Percentiles rank a stretch among this genome's conserved stretches.
These are phyloP conservation scores for Grosmannia huntii DNA, from an alignment of 2,329 filamentous ascomycete species.

Conservation along the genomic window DNA sequence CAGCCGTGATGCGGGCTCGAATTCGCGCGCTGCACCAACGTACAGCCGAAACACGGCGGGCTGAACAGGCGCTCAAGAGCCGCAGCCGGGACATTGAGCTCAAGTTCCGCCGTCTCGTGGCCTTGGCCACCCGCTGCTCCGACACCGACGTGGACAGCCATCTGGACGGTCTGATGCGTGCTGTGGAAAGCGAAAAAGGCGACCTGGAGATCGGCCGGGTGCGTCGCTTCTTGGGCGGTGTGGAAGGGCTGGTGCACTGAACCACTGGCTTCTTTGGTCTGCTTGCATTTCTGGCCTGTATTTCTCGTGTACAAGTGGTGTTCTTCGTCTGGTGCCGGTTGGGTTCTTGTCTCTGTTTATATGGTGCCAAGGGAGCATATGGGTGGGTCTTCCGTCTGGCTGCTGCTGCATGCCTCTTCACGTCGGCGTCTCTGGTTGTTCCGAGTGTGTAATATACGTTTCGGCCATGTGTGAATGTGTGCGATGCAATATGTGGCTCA, in stretches of 20 bases:
- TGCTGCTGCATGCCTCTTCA: neutral
- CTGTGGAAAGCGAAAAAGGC: slow-evolving; percentile 75
- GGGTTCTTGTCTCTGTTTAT: neutral
- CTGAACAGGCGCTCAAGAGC: slow-evolving; percentile 59
- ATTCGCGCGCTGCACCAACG: slow-evolving; percentile 58
- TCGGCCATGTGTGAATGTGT: neutral
- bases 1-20: slow-evolving; percentile 50
- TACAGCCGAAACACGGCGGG: slow-evolving; percentile 52
- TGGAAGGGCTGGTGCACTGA: slow-evolving; percentile 43
- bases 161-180: slow-evolving; percentile 66
- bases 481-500: neutral
- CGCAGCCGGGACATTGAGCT: slow-evolving; percentile 74
- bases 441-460: neutral
- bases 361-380: neutral
- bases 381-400: neutral
- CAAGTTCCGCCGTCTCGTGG: slow-evolving; percentile 80
- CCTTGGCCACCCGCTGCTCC: slow-evolving; percentile 68
- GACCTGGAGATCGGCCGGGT: slow-evolving; percentile 67
- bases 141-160: slow-evolving; percentile 71
- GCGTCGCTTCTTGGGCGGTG: slow-evolving; percentile 64
- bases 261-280: neutral
- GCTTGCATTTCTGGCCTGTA: neutral
- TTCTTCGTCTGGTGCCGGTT: neutral
- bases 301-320: neutral
- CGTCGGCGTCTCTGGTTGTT: neutral